Evolutionary conservation across 2,329 filamentous ascomycete species (phyloP), one percentile per base, ranked within the genome.

Genomic region (Meredithiella fracta): DNA sequence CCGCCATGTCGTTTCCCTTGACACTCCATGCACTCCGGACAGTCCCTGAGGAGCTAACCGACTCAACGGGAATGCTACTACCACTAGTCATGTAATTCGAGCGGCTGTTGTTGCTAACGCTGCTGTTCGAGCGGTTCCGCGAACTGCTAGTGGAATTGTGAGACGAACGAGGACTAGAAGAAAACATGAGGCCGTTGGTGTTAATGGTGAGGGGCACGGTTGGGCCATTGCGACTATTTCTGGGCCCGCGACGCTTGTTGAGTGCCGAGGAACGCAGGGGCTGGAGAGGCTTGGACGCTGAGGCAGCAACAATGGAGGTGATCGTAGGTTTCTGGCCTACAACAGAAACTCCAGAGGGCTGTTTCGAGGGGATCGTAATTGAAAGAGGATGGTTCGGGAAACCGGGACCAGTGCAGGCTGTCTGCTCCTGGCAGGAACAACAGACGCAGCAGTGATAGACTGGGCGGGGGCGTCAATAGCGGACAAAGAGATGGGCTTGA

Each of bases 101-200:
- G 26, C 31, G 38, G 38, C 53, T 52, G 47, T 55, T 53, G 31
- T 52, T 55, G 38, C 47, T 51, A 52, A 42, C 37, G 6, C 51
- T 52, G 47, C 56, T 58, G 22, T 52, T 42, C 20, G 53, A 55
- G 38, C 56, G 56, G 15, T 55, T 49, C 22, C 53, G 53, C 25
- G 47, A 47, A 31, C 34, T 47, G n/a, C 37, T 17, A 26, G 37
- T 42, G 15, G 37, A 23, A 5, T 55, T 47, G 1, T 20, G 56
- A 55, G 49, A 15, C 14, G 47, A 29, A 40, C 44, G 56, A 20
- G 44, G 34, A 1, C 25, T 26, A 3, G 55, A 23, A 9, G 50
- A 29, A 20, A 57, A 50, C n/a, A 50, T 25, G 4, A 26, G 49
- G 40, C 55, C 34, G 25, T 50, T 53, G 4, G 52, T 51, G 11